Evolutionary conservation across 73 alveolate genomes (phyloP).

Genomic region (Paramecium sonneborni): DNA sequence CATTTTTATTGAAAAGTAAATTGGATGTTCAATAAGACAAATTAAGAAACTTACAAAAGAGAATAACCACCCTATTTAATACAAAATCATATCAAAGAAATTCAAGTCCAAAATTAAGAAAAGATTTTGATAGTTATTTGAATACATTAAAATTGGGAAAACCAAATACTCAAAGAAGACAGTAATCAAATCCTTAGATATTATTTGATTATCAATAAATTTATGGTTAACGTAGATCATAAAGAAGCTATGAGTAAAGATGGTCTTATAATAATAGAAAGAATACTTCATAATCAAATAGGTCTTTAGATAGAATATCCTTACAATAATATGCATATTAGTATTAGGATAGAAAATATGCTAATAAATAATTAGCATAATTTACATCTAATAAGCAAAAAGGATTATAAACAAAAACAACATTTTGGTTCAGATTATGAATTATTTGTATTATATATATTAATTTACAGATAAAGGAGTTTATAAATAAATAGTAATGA

Average conservation of each 20-base stretch:
- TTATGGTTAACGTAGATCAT: neutral
- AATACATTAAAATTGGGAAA: neutral
- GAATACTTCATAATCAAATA: neutral
- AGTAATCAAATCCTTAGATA: neutral
- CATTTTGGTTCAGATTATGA: slow-evolving; percentile 28
- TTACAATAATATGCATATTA: neutral
- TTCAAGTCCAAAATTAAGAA: slow-evolving; percentile 12
- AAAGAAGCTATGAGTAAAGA: neutral
- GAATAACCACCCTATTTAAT: neutral
- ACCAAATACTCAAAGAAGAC: neutral
- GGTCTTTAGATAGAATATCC: slow-evolving; percentile 21
- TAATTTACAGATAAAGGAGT: neutral
- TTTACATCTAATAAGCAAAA: neutral
- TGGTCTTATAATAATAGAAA: neutral
- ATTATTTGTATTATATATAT: neutral
- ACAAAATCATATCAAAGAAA: neutral
- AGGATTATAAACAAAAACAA: neutral
- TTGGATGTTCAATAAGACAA: neutral
- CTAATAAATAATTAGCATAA: neutral
- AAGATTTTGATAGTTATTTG: neutral
- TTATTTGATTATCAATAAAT: neutral
- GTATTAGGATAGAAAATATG: neutral
- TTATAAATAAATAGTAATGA: neutral
- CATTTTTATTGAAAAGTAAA: neutral
- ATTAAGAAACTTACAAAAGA: neutral